phyloP scores from a whole-genome alignment of 108 stramenopile genomes.

The Nitzschia sp. region DNA sequence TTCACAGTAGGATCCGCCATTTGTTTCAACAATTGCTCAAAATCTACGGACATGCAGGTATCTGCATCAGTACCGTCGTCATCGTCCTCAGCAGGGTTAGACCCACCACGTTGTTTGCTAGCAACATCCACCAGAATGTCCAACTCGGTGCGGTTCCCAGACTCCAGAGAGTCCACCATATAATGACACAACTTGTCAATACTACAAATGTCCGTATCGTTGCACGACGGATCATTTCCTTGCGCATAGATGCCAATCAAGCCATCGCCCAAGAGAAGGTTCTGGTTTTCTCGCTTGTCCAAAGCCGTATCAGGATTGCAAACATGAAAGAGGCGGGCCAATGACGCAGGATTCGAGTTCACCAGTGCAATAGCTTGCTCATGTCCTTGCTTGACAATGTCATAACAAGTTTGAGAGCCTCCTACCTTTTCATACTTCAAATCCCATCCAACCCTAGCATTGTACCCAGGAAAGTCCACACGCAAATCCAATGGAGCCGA shows the following conservation, averaged over 20 bases:
- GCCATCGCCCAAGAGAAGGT: constrained; percentile 83
- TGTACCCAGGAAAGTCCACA: constrained; percentile 81
- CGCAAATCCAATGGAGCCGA: constrained; percentile 81
- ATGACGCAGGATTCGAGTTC: constrained; percentile 8
- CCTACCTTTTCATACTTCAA: constrained; percentile 61
- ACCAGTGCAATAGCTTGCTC: constrained; percentile 42
- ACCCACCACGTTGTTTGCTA: constrained; percentile 5
- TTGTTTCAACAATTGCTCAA: constrained; percentile 37
- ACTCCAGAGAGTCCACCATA: constrained; percentile 8
- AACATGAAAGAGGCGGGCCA: constrained; percentile 69
- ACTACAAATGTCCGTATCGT: constrained; percentile 59
- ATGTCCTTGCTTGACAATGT: constrained; percentile 68
- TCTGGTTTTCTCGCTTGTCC: constrained; percentile 42
- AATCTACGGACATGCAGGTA: constrained; percentile 46
- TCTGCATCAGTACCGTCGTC: constrained; percentile 18
- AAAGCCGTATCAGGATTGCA: constrained; percentile 59
- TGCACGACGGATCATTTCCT: constrained; percentile 85
- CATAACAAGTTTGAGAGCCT: constrained; percentile 69
- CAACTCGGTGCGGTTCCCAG: constrained; percentile 15
- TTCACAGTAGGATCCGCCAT: constrained; percentile 22
- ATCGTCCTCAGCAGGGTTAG: background rate
- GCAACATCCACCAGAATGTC: constrained; percentile 52
- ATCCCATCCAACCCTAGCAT: constrained; percentile 67
- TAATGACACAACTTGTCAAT: constrained; percentile 64
- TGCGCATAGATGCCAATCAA: constrained; percentile 76